These are phyloP conservation scores for Pulveroboletus frians DNA, from an alignment of 768 basidiomycete species.

Conservation along the genomic window DNA sequence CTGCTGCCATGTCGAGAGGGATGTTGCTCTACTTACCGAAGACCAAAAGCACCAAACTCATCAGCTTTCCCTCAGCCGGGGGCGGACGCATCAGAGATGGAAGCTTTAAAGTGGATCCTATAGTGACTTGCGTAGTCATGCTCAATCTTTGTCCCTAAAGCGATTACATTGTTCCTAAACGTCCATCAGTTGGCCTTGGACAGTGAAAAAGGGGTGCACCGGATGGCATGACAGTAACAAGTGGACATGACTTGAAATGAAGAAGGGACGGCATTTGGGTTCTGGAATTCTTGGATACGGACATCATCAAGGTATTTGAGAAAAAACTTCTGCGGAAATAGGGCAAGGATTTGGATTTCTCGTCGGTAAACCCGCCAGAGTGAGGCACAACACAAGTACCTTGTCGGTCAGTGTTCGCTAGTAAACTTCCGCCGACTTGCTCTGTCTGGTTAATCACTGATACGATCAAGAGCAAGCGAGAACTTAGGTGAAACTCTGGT, in stretches of 20 bases:
- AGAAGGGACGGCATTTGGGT: slow-evolving; percentile 35
- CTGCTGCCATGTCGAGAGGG: neutral
- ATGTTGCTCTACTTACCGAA: slow-evolving; percentile 9
- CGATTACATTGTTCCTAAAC: neutral
- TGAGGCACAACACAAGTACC: too few relatives aligned
- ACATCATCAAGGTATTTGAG: too few relatives aligned
- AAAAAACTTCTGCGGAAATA: too few relatives aligned
- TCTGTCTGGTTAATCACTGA: too few relatives aligned
- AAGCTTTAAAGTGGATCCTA: neutral
- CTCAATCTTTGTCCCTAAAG: slow-evolving; percentile 2
- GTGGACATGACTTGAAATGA: slow-evolving; percentile 50
- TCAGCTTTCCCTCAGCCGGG: slow-evolving; percentile 21
- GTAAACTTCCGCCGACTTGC: too few relatives aligned
- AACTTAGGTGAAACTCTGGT: too few relatives aligned
- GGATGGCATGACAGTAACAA: too few relatives aligned
- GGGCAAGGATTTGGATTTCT: too few relatives aligned
- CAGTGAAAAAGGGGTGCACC: neutral
- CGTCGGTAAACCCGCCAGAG: too few relatives aligned
- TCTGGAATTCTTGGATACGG: too few relatives aligned
- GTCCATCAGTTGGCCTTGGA: neutral
- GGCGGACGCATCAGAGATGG: neutral
- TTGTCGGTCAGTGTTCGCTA: too few relatives aligned
- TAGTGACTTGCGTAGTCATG: slow-evolving; percentile 13
- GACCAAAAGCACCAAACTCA: slow-evolving; percentile 22
- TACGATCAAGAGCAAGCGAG: too few relatives aligned